Evolutionary conservation across 768 basidiomycete genomes (phyloP).

Genomic region (Melanogaster broomeanus): DNA sequence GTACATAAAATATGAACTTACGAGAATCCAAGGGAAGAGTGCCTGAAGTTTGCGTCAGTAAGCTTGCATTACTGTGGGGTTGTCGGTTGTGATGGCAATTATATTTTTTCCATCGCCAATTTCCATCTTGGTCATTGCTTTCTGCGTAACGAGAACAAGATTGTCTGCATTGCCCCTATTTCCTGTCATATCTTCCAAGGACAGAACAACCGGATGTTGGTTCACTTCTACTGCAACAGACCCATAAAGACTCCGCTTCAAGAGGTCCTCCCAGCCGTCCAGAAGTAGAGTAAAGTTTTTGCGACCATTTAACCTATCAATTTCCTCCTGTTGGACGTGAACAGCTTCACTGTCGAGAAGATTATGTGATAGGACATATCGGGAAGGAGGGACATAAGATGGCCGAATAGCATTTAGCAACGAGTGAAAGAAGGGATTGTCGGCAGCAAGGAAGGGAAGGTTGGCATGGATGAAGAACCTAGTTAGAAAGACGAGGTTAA

Average conservation of each 20-base stretch:
- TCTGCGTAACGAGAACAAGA: conserved; percentile 15
- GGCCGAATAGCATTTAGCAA: too few species aligned
- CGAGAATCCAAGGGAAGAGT: neutral
- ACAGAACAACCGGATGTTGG: too few species aligned
- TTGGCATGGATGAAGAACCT: too few species aligned
- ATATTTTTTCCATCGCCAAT: conserved; percentile 14
- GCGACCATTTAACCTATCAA: conserved; percentile 9
- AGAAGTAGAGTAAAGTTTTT: conserved; percentile 26
- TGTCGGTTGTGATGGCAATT: conserved; percentile 33
- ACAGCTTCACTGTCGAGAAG: too few species aligned
- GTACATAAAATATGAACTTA: neutral
- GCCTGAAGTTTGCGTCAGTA: conserved; percentile 15
- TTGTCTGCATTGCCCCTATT: conserved; percentile 21
- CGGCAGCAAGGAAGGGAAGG: too few species aligned
- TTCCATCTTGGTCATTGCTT: conserved; percentile 21
- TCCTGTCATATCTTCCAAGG: conserved; percentile 28
- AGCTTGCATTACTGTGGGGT: conserved; percentile 31
- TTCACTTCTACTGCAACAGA: too few species aligned
- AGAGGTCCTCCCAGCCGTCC: conserved; percentile 35
- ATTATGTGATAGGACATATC: too few species aligned
- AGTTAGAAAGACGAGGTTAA: too few species aligned
- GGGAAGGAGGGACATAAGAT: too few species aligned
- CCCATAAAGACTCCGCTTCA: conserved; percentile 29
- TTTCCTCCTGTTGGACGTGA: conserved; percentile 22
- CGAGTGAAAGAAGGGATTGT: too few species aligned